Percentiles rank a stretch among this genome's conserved stretches.
Conservation (phyloP, 2,329 filamentous ascomycete species). For the Chaetomium sp. region DNA sequence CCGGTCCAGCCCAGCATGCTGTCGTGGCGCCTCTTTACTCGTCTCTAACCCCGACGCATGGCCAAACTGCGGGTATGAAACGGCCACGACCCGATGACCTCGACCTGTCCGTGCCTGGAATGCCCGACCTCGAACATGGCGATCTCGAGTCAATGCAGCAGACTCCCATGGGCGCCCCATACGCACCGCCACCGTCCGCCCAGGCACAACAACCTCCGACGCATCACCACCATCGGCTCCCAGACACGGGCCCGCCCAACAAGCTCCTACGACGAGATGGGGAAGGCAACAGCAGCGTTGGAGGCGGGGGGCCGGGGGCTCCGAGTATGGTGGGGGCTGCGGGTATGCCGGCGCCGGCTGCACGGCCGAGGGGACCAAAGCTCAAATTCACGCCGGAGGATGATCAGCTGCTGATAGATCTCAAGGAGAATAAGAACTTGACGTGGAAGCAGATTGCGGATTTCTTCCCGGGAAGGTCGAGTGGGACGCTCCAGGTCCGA, state of each 20-base stretch:
- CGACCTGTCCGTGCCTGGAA: constrained; percentile 46
- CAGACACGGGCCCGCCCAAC: constrained; percentile 62
- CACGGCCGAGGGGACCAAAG: constrained; percentile 77
- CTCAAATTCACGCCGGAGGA: constrained; percentile 92
- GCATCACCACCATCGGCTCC: constrained; percentile 77
- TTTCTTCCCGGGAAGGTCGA: constrained; percentile 87
- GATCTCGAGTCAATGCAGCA: constrained; percentile 52
- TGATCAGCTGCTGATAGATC: constrained; percentile 76
- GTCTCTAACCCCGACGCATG: constrained; percentile 39
- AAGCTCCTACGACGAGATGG: constrained; percentile 60
- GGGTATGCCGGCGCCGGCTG: constrained; percentile 80
- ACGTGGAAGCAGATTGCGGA: constrained; percentile 98
- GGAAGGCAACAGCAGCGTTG: constrained; percentile 33
- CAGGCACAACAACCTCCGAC: constrained; percentile 46
- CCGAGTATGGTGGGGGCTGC: constrained; percentile 81
- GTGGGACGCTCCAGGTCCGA: constrained; percentile 83
- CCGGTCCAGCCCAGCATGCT: constrained; percentile 37
- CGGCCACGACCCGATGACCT: constrained; percentile 53
- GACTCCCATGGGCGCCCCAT: constrained; percentile 45
- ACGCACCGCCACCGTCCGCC: constrained; percentile 27
- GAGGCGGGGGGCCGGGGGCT: constrained; percentile 51
- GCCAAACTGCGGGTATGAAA: constrained; percentile 37
- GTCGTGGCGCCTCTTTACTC: constrained; percentile 49
- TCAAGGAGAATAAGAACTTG: constrained; percentile 91
- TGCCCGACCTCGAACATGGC: constrained; percentile 46